Evolutionary conservation across 371 early-diverging fungal species (phyloP).

Genomic region (Encephalitozoon cuniculi): DNA sequence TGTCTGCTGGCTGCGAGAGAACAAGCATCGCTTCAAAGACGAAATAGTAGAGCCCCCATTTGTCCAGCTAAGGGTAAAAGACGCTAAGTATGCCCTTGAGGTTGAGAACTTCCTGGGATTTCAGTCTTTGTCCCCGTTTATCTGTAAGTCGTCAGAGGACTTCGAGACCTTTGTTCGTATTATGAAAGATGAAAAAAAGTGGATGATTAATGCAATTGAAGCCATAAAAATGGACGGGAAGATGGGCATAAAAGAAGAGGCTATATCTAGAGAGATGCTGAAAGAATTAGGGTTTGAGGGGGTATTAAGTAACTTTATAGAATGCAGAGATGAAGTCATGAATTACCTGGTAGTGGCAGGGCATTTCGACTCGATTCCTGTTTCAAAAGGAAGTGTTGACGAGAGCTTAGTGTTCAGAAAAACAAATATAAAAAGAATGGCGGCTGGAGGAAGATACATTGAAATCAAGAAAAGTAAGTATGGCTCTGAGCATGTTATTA

Average conservation of each 20-base stretch:
- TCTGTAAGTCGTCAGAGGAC: conserved; percentile 53
- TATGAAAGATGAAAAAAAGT: conserved; percentile 57
- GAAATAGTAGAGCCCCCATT: conserved; percentile 59
- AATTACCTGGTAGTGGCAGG: conserved; percentile 49
- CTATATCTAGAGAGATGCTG: neutral
- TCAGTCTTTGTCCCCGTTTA: conserved; percentile 58
- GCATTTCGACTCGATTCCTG: conserved; percentile 56
- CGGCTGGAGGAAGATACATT: conserved; percentile 46
- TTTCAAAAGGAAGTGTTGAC: conserved; percentile 46
- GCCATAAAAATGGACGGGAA: conserved; percentile 1
- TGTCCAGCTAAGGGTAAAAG: conserved; percentile 49
- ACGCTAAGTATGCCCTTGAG: conserved; percentile 49
- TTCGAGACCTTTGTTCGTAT: conserved; percentile 50
- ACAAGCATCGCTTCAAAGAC: conserved; percentile 49
- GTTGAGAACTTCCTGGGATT: conserved; percentile 56
- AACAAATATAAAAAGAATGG: conserved; percentile 47
- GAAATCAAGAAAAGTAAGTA: conserved; percentile 59
- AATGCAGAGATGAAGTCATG: conserved; percentile 41
- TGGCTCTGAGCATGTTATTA: conserved; percentile 48
- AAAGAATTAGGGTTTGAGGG: conserved; percentile 50
- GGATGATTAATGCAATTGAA: conserved; percentile 56
- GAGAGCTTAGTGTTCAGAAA: conserved; percentile 51
- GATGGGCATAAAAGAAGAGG: neutral
- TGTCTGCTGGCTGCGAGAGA: conserved; percentile 52
- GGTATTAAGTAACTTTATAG: conserved; percentile 57